These are phyloP conservation scores for Suillus clintonianus DNA, from an alignment of 768 basidiomycete genomes.

Conservation along the genomic window DNA sequence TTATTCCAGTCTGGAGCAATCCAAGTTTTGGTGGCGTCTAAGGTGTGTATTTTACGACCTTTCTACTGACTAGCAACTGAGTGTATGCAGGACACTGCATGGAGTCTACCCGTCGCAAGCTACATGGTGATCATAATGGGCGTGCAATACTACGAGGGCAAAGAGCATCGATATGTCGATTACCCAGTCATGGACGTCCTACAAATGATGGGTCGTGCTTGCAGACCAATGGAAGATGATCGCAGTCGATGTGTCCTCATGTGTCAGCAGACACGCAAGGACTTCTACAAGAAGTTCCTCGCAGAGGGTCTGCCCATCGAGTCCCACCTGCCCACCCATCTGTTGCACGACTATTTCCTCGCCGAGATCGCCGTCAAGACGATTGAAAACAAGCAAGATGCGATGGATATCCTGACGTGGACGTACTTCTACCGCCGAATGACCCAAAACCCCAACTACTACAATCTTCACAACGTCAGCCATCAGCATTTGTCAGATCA, in stretches of 20 bases:
- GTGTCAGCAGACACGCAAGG: constrained; percentile 97
- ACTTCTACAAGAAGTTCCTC: constrained; percentile 99
- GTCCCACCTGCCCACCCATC: constrained; percentile 86
- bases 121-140: constrained; percentile 99
- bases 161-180: constrained; percentile 97
- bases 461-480: constrained; percentile 92
- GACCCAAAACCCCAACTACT: constrained; percentile 97
- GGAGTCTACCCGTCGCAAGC: constrained; percentile 90
- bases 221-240: constrained; percentile 85
- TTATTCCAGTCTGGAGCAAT: constrained; percentile 94
- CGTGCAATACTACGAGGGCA: constrained; percentile 95
- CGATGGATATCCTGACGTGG: constrained; percentile 98
- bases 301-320: constrained; percentile 98
- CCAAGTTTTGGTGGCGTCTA: constrained; percentile 91
- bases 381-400: constrained; percentile 98
- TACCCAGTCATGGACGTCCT: constrained; percentile 98
- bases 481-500: constrained; percentile 96
- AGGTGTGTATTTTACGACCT: constrained; percentile 48
- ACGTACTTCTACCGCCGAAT: constrained; percentile 97
- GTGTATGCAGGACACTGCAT: constrained; percentile 80
- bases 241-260: constrained; percentile 93
- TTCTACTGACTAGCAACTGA: not conserved
- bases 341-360: constrained; percentile 95
- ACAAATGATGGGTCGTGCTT: constrained; percentile 99
- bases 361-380: constrained; percentile 98